phyloP scores from a whole-genome alignment of 208 protist genomes.

The Strigomonas galati region DNA sequence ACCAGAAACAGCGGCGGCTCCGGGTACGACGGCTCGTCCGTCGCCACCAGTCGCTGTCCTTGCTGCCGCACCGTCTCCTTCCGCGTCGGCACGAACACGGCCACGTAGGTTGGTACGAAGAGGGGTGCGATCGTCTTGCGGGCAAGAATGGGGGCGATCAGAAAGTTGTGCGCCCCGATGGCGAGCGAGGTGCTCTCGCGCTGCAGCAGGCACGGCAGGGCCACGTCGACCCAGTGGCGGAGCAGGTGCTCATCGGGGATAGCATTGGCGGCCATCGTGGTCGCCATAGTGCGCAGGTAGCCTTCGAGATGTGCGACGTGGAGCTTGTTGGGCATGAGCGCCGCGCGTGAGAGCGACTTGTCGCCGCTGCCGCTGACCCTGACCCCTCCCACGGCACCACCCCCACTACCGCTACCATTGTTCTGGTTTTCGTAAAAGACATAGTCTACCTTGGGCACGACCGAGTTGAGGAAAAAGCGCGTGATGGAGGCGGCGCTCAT shows the following conservation, averaged over 20 bases:
- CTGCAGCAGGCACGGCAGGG: constrained; percentile 45
- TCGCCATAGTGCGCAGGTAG: constrained; percentile 60
- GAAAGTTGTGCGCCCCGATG: constrained; percentile 63
- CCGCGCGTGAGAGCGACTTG: background rate
- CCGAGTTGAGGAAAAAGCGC: constrained; percentile 13
- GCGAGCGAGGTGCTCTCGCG: constrained; percentile 35
- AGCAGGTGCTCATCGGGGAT: constrained; percentile 57
- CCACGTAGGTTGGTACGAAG: constrained; percentile 76
- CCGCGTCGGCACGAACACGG: constrained; percentile 39
- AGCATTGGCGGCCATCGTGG: constrained; percentile 44
- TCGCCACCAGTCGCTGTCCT: background rate
- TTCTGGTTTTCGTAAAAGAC: background rate
- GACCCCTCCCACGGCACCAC: no score
- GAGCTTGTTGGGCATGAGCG: constrained; percentile 28
- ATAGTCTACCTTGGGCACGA: background rate
- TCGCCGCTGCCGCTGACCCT: background rate
- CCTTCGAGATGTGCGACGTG: constrained; percentile 63
- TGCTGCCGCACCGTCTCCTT: constrained; percentile 9
- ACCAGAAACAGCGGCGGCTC: constrained; percentile 47
- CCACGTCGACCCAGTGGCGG: constrained; percentile 61
- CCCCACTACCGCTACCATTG: background rate
- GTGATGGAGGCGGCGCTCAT: constrained; percentile 31
- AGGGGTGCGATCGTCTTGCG: constrained; percentile 54
- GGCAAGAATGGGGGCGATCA: constrained; percentile 57
- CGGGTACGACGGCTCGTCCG: constrained; percentile 24